Base-by-base conservation (phyloP, 352 stramenopile genomes). In the Phytophthora uliginosa region DNA sequence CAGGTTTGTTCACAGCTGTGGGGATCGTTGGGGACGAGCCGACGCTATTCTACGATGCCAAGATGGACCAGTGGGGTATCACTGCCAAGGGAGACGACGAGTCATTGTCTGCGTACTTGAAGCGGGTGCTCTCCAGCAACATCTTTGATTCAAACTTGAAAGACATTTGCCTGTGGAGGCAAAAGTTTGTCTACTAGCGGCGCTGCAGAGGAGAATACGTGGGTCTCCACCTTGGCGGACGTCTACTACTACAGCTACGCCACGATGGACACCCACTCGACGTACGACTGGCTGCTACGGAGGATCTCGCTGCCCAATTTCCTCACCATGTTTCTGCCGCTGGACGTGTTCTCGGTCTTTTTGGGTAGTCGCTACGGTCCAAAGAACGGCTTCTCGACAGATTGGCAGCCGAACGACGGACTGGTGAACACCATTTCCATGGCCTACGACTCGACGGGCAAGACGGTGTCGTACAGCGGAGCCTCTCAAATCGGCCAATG, bases 161-260 rank as follows among this genome's bases (percentile, higher is more conserved):
- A 60, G 73, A 83, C 54, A 47, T 81, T 2, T 66, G 50, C 5
- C 22, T 76, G 0, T 81, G 64, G 67, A 81, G n/a, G n/a, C n/a
- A n/a, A n/a, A n/a, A n/a, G 71, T 53, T 38, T 82, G 48, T 81
- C 77, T 4, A 84, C 74, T 0, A 34, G 20, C 2, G 77, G 77
- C 36, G 74, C 74, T n/a, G 48, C 42, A 7, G 77, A 84, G 45
- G 77, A 84, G 53, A 82, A 61, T 42, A 66, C 50, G 22, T 84
- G 77, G 77, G 73, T 86, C 28, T 51, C 59, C 52, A 85, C 73
- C 45, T 68, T 85, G 20, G 15, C 73, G 3, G 63, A 79, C 55
- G 63, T 83, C 36, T 84, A 77, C 64, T 84, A 86, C 68, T 86
- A 69, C 22, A 82, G 72, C 59, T 79, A 73, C 58, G 42, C 65